Evolutionary conservation across 2,329 filamentous ascomycete species (phyloP).

Genomic region (Elsinoe ampelina): DNA sequence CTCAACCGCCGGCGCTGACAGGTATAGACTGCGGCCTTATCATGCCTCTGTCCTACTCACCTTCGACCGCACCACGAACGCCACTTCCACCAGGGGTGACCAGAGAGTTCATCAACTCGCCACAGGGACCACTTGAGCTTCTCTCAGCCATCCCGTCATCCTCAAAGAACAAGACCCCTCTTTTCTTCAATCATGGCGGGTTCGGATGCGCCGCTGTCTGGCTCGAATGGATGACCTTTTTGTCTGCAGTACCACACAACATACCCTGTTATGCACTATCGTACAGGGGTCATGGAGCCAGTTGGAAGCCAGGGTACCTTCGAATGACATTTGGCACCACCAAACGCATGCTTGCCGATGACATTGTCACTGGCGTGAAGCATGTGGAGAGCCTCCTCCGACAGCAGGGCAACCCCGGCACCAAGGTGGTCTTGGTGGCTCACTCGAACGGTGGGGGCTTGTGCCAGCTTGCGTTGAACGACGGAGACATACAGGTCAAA

Average conservation of each 20-base stretch:
- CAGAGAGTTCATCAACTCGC: neutral
- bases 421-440: neutral
- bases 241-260: neutral
- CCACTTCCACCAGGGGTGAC: neutral
- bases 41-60: neutral
- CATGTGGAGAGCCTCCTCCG: neutral
- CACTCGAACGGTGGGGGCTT: neutral
- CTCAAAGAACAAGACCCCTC: neutral
- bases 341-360: neutral
- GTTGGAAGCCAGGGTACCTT: slow-evolving; percentile 5
- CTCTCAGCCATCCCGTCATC: neutral
- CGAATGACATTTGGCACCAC: neutral
- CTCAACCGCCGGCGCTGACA: too few relatives aligned
- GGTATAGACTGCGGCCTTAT: neutral
- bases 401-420: neutral
- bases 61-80: neutral
- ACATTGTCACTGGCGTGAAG: neutral
- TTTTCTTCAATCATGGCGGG: slow-evolving; percentile 3
- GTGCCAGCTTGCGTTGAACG: neutral
- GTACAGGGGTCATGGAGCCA: neutral
- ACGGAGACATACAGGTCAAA: neutral
- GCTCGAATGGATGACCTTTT: neutral
- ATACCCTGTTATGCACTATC: slow-evolving; percentile 2
- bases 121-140: slow-evolving; percentile 5
- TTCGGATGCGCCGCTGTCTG: neutral